phyloP scores from a whole-genome alignment of 1,284 basidiomycete species.

The Trichosporon sp. region DNA sequence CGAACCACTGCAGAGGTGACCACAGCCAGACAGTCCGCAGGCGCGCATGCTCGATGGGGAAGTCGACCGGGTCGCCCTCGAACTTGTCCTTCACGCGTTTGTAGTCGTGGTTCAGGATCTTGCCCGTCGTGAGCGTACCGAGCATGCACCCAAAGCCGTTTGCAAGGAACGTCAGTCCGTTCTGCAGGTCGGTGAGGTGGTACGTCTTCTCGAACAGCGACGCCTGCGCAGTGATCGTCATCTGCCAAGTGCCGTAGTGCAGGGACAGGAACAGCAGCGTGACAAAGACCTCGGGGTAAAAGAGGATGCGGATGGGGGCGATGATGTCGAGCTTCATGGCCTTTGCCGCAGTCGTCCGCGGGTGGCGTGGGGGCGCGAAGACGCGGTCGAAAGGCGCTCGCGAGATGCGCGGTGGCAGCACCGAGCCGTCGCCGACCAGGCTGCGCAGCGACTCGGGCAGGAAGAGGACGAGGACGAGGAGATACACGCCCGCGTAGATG shows the following conservation, averaged over 20 bases:
- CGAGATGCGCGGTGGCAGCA: constrained; percentile 25
- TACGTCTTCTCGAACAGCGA: constrained; percentile 60
- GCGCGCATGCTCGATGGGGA: constrained; percentile 41
- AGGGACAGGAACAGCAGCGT: constrained; percentile 61
- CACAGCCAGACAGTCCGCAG: constrained; percentile 30
- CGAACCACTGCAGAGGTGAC: constrained; percentile 19
- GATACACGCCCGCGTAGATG: constrained; percentile 32
- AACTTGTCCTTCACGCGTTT: constrained; percentile 12
- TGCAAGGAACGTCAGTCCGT: constrained; percentile 66
- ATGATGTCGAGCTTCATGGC: constrained; percentile 41
- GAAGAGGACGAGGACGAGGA: constrained; percentile 49
- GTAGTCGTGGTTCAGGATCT: constrained; percentile 33
- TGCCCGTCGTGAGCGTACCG: constrained; percentile 31
- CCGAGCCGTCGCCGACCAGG: constrained; percentile 43
- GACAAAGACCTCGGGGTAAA: constrained; percentile 60
- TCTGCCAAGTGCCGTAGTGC: constrained; percentile 61
- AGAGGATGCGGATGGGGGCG: constrained; percentile 62
- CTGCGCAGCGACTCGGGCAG: constrained; percentile 62
- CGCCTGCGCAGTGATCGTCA: constrained; percentile 62
- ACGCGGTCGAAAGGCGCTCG: constrained; percentile 52
- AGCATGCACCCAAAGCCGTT: constrained; percentile 52
- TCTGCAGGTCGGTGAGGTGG: constrained; percentile 59
- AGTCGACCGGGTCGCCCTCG: constrained; percentile 22
- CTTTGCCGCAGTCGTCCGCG: constrained; percentile 7
- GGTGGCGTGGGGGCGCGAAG: neutral